Evolutionary conservation across 2,329 filamentous ascomycete genomes (phyloP).

Genomic region (Diaporthe citrichinensis): DNA sequence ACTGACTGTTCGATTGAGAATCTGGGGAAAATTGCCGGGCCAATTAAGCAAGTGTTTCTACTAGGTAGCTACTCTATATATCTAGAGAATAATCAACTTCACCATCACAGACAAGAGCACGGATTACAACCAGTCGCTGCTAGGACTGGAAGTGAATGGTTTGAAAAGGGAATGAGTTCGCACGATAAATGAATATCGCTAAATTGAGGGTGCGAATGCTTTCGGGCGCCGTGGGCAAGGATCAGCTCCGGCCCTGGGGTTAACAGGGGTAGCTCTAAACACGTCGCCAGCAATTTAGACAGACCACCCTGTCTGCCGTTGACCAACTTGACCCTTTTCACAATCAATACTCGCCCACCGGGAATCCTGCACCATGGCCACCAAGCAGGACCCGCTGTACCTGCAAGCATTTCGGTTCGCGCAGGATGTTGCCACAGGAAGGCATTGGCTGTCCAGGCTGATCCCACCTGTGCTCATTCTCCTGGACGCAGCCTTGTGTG

Average conservation of each 20-base stretch:
- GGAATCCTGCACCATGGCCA: conserved; percentile 37
- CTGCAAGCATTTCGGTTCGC: conserved; percentile 50
- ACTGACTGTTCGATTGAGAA: neutral
- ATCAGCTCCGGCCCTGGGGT: neutral
- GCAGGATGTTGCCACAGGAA: conserved; percentile 62
- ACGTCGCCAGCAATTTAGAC: conserved; percentile 31
- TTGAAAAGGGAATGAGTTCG: neutral
- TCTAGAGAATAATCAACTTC: too few species aligned
- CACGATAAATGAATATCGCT: conserved; percentile 17
- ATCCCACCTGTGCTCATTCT: conserved; percentile 75
- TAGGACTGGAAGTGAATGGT: too few species aligned
- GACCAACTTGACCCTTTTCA: neutral
- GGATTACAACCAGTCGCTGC: neutral
- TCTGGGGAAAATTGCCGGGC: neutral
- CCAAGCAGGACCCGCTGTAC: conserved; percentile 38
- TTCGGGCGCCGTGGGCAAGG: neutral
- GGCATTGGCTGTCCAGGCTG: conserved; percentile 63
- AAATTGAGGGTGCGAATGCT: neutral
- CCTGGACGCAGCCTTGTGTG: conserved; percentile 80
- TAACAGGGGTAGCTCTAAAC: conserved; percentile 37
- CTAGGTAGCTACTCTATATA: too few species aligned
- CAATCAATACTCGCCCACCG: neutral
- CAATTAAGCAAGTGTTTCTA: too few species aligned
- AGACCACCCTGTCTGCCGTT: neutral
- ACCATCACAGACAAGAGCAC: neutral